Percentiles rank a stretch among this genome's conserved stretches.
Conservation (phyloP, 1,284 basidiomycete species). For the Sanguinoderma infundibulare region DNA sequence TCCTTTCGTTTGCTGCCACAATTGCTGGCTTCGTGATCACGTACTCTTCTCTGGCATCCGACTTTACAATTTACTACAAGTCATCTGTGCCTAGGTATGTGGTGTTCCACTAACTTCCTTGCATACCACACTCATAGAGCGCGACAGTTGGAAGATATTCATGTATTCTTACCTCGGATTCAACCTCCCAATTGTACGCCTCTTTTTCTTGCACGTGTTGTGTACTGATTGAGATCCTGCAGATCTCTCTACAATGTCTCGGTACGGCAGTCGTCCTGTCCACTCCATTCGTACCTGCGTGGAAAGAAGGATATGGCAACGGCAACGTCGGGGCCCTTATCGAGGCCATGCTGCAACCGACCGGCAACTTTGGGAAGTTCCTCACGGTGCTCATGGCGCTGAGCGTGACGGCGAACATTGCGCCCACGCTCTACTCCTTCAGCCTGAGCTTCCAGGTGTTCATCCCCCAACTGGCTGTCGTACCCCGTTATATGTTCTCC, state of each 20-base stretch:
- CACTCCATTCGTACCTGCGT: conserved; percentile 63
- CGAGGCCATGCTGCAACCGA: conserved; percentile 72
- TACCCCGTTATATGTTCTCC: conserved; percentile 90
- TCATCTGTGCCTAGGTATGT: conserved; percentile 59
- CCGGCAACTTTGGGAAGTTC: conserved; percentile 83
- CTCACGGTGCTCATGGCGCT: conserved; percentile 84
- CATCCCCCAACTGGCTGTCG: conserved; percentile 63
- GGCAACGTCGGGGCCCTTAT: conserved; percentile 78
- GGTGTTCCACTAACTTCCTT: background rate
- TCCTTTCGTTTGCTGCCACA: conserved; percentile 70
- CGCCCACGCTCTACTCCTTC: conserved; percentile 83
- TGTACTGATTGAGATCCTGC: background rate
- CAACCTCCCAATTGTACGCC: conserved; percentile 65
- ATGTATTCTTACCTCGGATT: conserved; percentile 77
- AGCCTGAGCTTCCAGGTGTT: conserved; percentile 84
- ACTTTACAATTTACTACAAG: conserved; percentile 74
- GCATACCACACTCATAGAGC: background rate
- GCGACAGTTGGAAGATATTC: conserved; percentile 68
- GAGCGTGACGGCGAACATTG: conserved; percentile 85
- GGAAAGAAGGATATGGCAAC: conserved; percentile 65
- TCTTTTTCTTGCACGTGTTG: background rate
- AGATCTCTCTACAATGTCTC: conserved; percentile 71
- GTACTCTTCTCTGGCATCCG: conserved; percentile 67
- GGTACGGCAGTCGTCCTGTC: conserved; percentile 77
- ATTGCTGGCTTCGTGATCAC: conserved; percentile 80